Evolutionary conservation across 2,329 filamentous ascomycete genomes (phyloP), one percentile per base, ranked within the genome.

Genomic region (Fusarium subtropicale): DNA sequence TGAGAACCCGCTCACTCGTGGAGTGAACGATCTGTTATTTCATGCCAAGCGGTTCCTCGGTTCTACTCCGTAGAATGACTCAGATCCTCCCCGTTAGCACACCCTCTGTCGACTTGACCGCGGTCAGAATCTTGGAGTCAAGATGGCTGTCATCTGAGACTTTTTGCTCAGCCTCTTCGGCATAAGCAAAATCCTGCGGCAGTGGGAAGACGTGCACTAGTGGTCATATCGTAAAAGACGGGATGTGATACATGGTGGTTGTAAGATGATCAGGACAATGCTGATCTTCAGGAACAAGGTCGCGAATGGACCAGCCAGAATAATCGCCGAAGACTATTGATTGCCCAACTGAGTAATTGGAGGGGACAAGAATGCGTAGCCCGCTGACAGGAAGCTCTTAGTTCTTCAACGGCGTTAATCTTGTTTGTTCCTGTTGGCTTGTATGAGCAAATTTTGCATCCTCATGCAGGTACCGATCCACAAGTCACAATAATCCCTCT

Each of bases 251-350:
- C 47, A 44, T 42, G 30, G 44, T 45, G 51, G 28, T 31, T 58
- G 22, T 33, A 51, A 55, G 33, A 34, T 56, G 38, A 34, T 30
- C 50, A 39, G 50, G 22, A 39, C 45, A 51, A 51, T 52, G 58
- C 56, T 52, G 56, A 69, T 66, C 66, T 42, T 51, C 39, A 33
- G 26, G 41, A 41, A 51, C 33, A 51, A 26, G 48, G 13, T 41
- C 52, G 28, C 16, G 26, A 50, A 28, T 53, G 36, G 48, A 46
- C 66, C 66, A 67, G 61, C 66, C 57, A 69, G 53, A 54, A 66
- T 55, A 52, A 44, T 56, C 61, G 53, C 66, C 52, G 50, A 56
- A 41, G 41, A 44, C 18, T 59, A 28, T 47, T 31, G 22, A 20
- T 60, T 68, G 15, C 66, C 62, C 38, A 48, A 64, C 50, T 39